Evolutionary conservation across 139 green algal species (phyloP).

Genomic region (Monoraphidium neglectum): DNA sequence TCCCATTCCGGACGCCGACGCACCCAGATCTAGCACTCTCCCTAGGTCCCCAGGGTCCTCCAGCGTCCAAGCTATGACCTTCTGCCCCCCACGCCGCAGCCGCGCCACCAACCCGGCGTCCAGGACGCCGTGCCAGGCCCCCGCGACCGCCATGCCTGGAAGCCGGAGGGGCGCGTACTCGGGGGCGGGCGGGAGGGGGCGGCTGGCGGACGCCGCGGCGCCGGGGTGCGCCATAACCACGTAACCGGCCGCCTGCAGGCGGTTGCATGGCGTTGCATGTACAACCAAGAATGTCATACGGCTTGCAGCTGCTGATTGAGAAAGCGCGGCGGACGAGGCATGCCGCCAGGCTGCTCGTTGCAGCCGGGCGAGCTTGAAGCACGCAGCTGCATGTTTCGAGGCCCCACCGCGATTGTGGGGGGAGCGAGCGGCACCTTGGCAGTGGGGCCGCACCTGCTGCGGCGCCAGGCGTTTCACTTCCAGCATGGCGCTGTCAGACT

Average conservation of each 20-base stretch:
- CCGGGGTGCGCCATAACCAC: neutral
- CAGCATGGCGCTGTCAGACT: slow-evolving; percentile 38
- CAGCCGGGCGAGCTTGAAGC: slow-evolving; percentile 15
- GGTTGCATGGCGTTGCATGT: neutral
- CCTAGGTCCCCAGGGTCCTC: slow-evolving; percentile 32
- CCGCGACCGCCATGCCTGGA: slow-evolving; percentile 1
- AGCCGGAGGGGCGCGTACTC: neutral
- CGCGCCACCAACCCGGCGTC: neutral
- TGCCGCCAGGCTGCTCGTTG: neutral
- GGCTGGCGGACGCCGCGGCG: neutral
- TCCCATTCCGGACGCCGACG: no score
- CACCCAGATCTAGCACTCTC: slow-evolving; percentile 36
- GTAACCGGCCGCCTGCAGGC: neutral
- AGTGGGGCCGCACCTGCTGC: neutral
- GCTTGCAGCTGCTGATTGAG: neutral
- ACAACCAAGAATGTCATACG: slow-evolving; percentile 15
- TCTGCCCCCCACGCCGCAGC: neutral
- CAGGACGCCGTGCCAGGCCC: slow-evolving; percentile 12
- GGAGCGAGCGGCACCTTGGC: no score
- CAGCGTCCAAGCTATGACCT: slow-evolving; percentile 43
- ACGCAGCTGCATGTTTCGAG: slow-evolving; percentile 32
- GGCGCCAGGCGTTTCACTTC: slow-evolving; percentile 15
- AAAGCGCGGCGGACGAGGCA: slow-evolving; percentile 20
- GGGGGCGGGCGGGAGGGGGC: neutral
- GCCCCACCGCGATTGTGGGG: no score